Evolutionary conservation across 192 early-diverging fungal species (phyloP), one percentile per base, ranked within the genome.

Genomic region (Coemansia biformis): DNA sequence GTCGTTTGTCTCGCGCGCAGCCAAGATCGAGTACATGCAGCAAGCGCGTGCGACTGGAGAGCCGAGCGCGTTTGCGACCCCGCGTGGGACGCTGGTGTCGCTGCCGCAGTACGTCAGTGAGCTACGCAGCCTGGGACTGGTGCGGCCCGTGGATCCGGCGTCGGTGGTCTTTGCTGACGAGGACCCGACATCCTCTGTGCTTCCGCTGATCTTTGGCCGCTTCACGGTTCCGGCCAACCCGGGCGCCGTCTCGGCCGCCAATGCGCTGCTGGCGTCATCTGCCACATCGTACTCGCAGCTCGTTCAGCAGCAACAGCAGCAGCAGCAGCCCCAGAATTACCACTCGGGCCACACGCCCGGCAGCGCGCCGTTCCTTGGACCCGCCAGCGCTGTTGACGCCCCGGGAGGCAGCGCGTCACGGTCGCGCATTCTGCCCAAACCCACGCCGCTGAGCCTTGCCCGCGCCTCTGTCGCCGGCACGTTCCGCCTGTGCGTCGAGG

Each of bases 151-250:
- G 11, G 57, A 72, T 23, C 56, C 60, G 0, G 49, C 57, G 3
- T 48, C 61, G 9, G 54, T 51, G 5, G 57, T 53, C 9, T 37
- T 42, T 44, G 23, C 48, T 0, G 62, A 51, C 17, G 48, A 56
- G 11, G 61, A 71, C 29, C 57, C 62, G 3, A 19, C 69, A 3
- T 52, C 62, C 2, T 54, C 57, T 0, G 62, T 72, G 23, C 46
- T 72, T 22, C 69, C 69, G 4, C 38, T 65, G 18, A 56, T 72
- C n/a, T 72, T 72, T 46, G 69, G 69, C 7, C 55, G 69, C 19
- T 57, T 72, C 38, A 59, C 69, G 0, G 45, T 57, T 48, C 69
- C 69, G 0, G 62, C 54, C 19, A 48, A 72, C 31, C 57, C 53
- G 21, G 57, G 40, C 3, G 52, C 69, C 8, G 49, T 56, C 32